These are phyloP conservation scores for Dothidotthia symphoricarpi DNA, from an alignment of 2,329 filamentous ascomycete genomes.

Conservation along the genomic window DNA sequence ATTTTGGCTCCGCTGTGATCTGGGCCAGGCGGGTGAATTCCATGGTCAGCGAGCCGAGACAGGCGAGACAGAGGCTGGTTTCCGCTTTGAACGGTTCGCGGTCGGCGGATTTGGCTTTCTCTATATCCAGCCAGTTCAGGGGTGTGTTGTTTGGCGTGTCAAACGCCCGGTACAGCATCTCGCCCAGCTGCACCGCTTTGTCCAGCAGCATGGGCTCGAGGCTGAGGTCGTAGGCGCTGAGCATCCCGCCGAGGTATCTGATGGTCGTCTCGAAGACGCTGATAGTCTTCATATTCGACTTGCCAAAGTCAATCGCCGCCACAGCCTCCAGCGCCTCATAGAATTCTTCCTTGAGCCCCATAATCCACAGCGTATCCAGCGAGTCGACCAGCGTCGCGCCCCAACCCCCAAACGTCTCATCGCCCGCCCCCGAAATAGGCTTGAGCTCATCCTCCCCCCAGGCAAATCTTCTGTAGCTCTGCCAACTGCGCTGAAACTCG, in stretches of 20 bases:
- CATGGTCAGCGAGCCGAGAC: conserved; percentile 48
- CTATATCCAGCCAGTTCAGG: conserved; percentile 44
- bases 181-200: conserved; percentile 41
- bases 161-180: conserved; percentile 50
- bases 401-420: conserved; percentile 51
- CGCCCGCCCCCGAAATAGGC: conserved; percentile 41
- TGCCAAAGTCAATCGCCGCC: conserved; percentile 47
- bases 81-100: conserved; percentile 38
- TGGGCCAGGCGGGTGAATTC: conserved; percentile 43
- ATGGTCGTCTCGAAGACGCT: conserved; percentile 56
- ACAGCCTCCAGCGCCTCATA: conserved; percentile 48
- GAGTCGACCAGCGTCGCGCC: conserved; percentile 49
- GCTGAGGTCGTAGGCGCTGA: conserved; percentile 42
- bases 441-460: conserved; percentile 50
- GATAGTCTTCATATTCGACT: conserved; percentile 41
- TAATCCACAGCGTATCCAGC: conserved; percentile 50
- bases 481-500: conserved; percentile 46
- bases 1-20: conserved; percentile 37
- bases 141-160: conserved; percentile 49
- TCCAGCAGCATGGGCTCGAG: conserved; percentile 34
- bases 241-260: conserved; percentile 40
- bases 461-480: conserved; percentile 45
- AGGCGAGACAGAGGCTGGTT: conserved; percentile 46
- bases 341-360: conserved; percentile 50
- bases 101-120: conserved; percentile 30